Evolutionary conservation across 805 yeast species (phyloP).

Genomic region (Phaffomyces antillensis): DNA sequence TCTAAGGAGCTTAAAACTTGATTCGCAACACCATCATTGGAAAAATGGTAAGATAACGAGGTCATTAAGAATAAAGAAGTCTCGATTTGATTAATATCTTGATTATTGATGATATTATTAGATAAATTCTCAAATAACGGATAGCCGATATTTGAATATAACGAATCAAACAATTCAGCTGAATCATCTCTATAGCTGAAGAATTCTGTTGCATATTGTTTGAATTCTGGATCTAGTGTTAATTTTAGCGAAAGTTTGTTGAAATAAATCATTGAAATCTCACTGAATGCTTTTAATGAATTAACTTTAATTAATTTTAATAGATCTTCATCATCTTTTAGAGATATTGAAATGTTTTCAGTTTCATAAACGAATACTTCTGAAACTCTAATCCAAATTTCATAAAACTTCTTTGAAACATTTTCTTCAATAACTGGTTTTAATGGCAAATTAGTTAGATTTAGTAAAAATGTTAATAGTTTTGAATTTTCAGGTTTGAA

Average conservation of each 20-base stretch:
- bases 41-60: constrained; percentile 48
- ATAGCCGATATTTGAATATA: constrained; percentile 58
- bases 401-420: constrained; percentile 46
- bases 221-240: constrained; percentile 30
- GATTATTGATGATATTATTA: constrained; percentile 25
- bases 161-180: constrained; percentile 66
- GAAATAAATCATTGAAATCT: constrained; percentile 61
- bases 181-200: constrained; percentile 63
- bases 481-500: constrained; percentile 28
- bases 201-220: constrained; percentile 42
- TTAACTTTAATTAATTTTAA: constrained; percentile 25
- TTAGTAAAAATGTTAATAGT: constrained; percentile 42
- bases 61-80: constrained; percentile 53
- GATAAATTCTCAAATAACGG: constrained; percentile 41
- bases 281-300: constrained; percentile 35
- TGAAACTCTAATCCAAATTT: constrained; percentile 64
- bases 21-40: constrained; percentile 20
- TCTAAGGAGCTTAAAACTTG: constrained; percentile 18
- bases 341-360: constrained; percentile 26
- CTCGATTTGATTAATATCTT: constrained; percentile 40
- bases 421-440: constrained; percentile 53
- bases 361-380: constrained; percentile 48
- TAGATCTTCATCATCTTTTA: constrained; percentile 29
- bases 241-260: constrained; percentile 45
- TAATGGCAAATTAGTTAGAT: constrained; percentile 50